Evolutionary conservation across 306 rosid genomes (phyloP).

Genomic region (Cicer yamashitae): DNA sequence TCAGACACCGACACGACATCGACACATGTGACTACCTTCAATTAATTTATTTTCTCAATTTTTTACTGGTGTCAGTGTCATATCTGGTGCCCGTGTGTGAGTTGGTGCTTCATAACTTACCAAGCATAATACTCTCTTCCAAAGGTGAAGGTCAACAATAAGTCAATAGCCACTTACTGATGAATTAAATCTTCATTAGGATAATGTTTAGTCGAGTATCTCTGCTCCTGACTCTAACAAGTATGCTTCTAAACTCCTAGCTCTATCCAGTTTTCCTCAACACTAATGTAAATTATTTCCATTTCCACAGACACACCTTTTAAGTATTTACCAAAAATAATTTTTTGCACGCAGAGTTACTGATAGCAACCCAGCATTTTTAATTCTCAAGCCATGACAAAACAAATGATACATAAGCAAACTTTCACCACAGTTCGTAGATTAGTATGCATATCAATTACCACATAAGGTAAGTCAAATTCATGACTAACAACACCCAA

Average conservation of each 20-base stretch:
- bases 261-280: conserved; percentile 4
- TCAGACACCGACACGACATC: too few relatives aligned
- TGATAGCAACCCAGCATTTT: conserved; percentile 16
- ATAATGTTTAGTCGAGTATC: neutral
- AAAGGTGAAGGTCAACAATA: conserved; percentile 16
- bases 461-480: neutral
- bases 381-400: neutral
- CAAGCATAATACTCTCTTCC: conserved; percentile 33
- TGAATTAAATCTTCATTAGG: neutral
- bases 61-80: too few relatives aligned
- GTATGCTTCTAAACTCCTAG: too few relatives aligned
- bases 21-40: too few relatives aligned
- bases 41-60: too few relatives aligned
- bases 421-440: neutral
- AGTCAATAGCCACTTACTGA: conserved; percentile 2
- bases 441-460: conserved; percentile 1
- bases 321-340: neutral
- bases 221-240: too few relatives aligned
- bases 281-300: conserved; percentile 1
- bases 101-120: too few relatives aligned
- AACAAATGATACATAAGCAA: neutral
- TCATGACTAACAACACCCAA: conserved; percentile 21
- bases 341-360: too few relatives aligned
- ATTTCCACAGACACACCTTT: neutral
- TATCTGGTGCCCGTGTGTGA: too few relatives aligned